phyloP scores from a whole-genome alignment of 2,329 filamentous ascomycete species.

The Aspergillus nomiae region DNA sequence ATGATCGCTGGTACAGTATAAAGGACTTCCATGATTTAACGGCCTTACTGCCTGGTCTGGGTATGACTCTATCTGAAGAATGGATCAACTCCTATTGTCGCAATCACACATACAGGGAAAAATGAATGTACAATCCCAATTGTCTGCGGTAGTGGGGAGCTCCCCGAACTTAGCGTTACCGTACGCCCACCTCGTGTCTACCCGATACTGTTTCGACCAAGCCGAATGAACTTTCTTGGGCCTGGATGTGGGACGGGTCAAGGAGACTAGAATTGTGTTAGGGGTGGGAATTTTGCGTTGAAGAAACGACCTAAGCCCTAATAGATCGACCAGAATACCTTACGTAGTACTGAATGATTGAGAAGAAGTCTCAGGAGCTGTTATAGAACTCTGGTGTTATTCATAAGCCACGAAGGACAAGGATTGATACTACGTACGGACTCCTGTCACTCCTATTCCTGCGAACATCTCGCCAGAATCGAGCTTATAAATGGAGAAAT shows the following conservation, averaged over 20 bases:
- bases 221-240: background rate
- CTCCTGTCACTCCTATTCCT: background rate
- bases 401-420: background rate
- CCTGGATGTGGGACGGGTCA: background rate
- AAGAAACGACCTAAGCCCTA: background rate
- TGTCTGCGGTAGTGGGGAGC: constrained; percentile 10
- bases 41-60: background rate
- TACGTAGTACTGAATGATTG: background rate
- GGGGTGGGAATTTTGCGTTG: background rate
- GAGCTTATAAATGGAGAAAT: background rate
- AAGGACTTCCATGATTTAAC: background rate
- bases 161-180: constrained; percentile 29
- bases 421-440: background rate
- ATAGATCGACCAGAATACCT: background rate
- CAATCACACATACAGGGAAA: background rate
- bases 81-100: background rate
- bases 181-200: constrained; percentile 22
- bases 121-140: background rate
- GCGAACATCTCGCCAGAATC: background rate
- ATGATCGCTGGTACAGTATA: background rate
- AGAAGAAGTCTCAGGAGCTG: background rate
- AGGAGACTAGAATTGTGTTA: background rate
- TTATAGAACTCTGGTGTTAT: background rate
- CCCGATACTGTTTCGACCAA: constrained; percentile 19
- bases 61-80: background rate